Evolutionary conservation across 2,329 filamentous ascomycete species (phyloP).

Genomic region (Trichophyton rubrum): DNA sequence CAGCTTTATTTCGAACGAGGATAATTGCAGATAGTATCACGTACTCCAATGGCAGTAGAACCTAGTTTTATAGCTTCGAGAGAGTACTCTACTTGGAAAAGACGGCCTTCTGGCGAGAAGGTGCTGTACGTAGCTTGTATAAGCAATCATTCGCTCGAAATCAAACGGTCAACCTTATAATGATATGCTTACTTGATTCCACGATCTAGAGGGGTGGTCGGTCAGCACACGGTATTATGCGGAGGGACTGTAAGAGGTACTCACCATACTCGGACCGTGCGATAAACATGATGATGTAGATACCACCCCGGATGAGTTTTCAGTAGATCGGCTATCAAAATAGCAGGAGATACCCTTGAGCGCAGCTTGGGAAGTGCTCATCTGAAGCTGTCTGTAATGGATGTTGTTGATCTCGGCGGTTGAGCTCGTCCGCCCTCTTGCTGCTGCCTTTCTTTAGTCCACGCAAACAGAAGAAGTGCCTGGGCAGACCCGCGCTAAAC

Average conservation of each 20-base stretch:
- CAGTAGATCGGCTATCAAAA: not conserved
- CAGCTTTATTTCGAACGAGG: not conserved
- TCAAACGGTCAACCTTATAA: conserved; percentile 8
- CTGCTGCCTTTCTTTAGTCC: conserved; percentile 3
- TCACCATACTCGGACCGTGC: conserved; percentile 99
- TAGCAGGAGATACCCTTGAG: not conserved
- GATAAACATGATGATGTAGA: conserved; percentile 75
- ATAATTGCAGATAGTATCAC: conserved; percentile 16
- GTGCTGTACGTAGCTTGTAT: conserved; percentile 48
- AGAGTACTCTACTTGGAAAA: conserved; percentile 99
- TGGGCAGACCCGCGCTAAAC: conserved; percentile 15
- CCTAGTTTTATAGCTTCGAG: conserved; percentile 99
- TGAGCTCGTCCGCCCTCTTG: not conserved
- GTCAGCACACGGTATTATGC: conserved; percentile 5
- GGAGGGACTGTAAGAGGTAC: conserved; percentile 26
- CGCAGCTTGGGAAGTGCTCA: not conserved
- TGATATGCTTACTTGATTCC: conserved; percentile 72
- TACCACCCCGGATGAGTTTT: not conserved
- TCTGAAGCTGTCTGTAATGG: conserved; percentile 4
- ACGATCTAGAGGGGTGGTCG: conserved; percentile 52
- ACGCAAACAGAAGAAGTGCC: conserved; percentile 15
- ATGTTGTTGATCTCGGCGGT: not conserved
- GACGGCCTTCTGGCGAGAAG: conserved; percentile 97
- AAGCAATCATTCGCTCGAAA: conserved; percentile 12
- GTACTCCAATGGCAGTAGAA: conserved; percentile 87